A percentile compares a stretch with the other conserved stretches of the same genome.
Conservation (phyloP, 441 rosid species). For the Pelargonium cotyledonis region DNA sequence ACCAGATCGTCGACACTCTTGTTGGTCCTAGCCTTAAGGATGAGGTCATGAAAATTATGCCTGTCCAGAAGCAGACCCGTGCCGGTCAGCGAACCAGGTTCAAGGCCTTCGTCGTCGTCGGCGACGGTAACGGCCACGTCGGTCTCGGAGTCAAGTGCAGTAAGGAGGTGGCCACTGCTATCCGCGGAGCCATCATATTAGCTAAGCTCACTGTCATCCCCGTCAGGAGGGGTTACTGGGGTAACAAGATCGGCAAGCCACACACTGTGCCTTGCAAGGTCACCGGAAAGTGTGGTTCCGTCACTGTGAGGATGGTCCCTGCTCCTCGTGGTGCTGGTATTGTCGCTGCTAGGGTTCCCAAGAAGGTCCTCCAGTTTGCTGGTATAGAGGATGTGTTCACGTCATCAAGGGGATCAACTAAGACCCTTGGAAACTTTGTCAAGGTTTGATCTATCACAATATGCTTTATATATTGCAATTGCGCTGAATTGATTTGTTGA, state of each 20-base stretch:
- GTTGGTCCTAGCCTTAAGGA: conserved; percentile 61
- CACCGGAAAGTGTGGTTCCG: conserved; percentile 77
- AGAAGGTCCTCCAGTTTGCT: conserved; percentile 83
- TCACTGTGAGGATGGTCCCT: conserved; percentile 79
- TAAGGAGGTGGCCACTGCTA: conserved; percentile 80
- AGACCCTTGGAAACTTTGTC: conserved; percentile 79
- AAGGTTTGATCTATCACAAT: conserved; percentile 41
- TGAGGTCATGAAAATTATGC: conserved; percentile 93
- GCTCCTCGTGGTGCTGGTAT: conserved; percentile 87
- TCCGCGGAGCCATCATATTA: conserved; percentile 68
- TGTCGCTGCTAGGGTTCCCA: conserved; percentile 80
- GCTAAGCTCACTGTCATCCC: conserved; percentile 79
- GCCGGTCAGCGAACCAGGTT: conserved; percentile 89
- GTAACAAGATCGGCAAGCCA: conserved; percentile 77
- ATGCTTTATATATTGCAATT: neutral
- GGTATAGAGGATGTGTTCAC: conserved; percentile 83
- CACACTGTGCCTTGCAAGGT: conserved; percentile 88
- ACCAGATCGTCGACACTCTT: conserved; percentile 68
- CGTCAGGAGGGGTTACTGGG: conserved; percentile 84
- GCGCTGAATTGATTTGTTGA: no score
- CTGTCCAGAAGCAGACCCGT: conserved; percentile 89
- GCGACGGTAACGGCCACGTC: conserved; percentile 77
- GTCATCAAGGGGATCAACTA: conserved; percentile 77
- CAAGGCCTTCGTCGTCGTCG: conserved; percentile 93
- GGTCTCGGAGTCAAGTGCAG: conserved; percentile 81